Conservation (phyloP, 768 basidiomycete species). For the Trichaptum fuscoviolaceum region DNA sequence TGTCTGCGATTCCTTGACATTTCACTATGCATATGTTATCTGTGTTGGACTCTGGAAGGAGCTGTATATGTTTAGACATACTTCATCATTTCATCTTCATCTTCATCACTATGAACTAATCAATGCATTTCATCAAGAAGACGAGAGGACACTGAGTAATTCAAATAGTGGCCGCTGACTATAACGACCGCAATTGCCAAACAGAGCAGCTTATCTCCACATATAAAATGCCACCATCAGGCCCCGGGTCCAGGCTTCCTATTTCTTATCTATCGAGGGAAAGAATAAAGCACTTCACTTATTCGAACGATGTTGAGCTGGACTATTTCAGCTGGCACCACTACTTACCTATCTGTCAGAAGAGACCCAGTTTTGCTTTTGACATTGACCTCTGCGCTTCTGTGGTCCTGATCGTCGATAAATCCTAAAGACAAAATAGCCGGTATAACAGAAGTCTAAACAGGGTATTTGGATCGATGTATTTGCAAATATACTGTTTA, state of each 20-base stretch:
- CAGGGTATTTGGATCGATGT: background rate
- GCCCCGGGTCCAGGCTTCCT: background rate
- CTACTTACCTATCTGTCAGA: background rate
- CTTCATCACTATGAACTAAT: background rate
- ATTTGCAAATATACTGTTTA: background rate
- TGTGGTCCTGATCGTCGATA: background rate
- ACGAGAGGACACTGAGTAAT: too few species aligned
- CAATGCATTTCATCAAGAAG: too few species aligned
- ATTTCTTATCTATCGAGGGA: background rate
- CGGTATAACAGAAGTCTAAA: background rate
- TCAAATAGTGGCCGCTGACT: background rate
- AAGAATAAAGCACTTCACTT: background rate
- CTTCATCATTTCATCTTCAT: conserved; percentile 6
- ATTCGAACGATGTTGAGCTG: background rate
- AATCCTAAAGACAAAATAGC: background rate
- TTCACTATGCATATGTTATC: background rate
- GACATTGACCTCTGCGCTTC: background rate
- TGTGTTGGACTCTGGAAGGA: background rate
- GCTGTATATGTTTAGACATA: conserved; percentile 11
- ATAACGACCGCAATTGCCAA: background rate
- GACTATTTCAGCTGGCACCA: background rate
- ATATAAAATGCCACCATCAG: background rate
- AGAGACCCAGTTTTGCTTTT: background rate
- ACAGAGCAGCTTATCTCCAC: background rate
- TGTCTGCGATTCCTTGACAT: background rate